Evolutionary conservation across 2,329 filamentous ascomycete species (phyloP).

Genomic region (Clarireedia monteithiana): DNA sequence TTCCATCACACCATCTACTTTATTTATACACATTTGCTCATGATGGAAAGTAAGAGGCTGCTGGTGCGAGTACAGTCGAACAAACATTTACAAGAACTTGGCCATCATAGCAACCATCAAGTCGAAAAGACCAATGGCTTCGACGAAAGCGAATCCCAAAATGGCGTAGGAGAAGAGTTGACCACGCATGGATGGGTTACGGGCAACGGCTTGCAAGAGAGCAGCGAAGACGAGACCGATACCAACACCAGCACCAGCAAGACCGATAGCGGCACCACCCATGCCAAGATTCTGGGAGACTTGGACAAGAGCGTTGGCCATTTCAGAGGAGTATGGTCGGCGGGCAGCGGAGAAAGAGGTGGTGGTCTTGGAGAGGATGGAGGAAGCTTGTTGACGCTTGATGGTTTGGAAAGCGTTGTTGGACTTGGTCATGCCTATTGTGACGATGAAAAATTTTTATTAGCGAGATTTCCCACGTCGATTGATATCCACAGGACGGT

Average conservation of each 20-base stretch:
- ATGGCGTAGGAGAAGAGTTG: conserved; percentile 96
- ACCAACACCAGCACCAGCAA: conserved; percentile 89
- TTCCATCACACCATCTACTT: conserved; percentile 2
- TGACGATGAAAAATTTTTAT: conserved; percentile 21
- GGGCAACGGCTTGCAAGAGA: conserved; percentile 81
- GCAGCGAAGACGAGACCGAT: conserved; percentile 91
- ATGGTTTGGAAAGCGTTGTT: conserved; percentile 30
- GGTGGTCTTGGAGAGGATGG: conserved; percentile 50
- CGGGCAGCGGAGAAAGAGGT: conserved; percentile 20
- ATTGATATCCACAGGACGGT: not conserved
- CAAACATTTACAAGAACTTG: conserved; percentile 57
- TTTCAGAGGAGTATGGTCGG: conserved; percentile 78
- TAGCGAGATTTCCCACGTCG: conserved; percentile 17
- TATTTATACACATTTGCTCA: conserved; percentile 4
- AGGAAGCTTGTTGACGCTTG: conserved; percentile 65
- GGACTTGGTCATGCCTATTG: conserved; percentile 32
- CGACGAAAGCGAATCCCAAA: conserved; percentile 92
- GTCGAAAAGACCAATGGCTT: conserved; percentile 84
- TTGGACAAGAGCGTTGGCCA: conserved; percentile 81
- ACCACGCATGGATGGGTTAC: conserved; percentile 89
- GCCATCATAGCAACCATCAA: conserved; percentile 91
- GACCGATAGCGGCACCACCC: conserved; percentile 84
- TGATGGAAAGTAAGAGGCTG: too few relatives aligned
- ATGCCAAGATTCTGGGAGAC: conserved; percentile 88
- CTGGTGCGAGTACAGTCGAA: not conserved